Conservation (phyloP, 2,329 filamentous ascomycete species). For the Alternaria metachromatica region DNA sequence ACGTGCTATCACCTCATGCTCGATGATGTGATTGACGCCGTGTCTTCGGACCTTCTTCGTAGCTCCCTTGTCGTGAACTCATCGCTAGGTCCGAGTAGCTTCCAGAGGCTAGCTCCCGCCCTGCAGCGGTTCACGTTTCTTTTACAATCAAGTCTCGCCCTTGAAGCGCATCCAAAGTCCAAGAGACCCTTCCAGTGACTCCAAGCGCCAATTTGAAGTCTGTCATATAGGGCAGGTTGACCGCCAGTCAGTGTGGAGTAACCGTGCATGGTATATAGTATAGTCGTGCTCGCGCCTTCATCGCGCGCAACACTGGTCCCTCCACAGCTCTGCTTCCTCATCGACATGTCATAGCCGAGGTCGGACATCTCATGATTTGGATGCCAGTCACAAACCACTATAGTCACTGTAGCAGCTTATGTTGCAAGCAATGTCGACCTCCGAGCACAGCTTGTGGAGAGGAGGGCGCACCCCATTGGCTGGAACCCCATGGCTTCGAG, state of each 20-base stretch:
- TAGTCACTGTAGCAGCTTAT: constrained; percentile 13
- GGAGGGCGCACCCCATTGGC: constrained; percentile 33
- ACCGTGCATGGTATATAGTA: constrained; percentile 24
- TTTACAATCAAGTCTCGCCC: not conserved
- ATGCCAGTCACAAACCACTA: constrained; percentile 6
- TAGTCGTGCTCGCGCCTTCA: not conserved
- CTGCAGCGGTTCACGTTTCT: constrained; percentile 1
- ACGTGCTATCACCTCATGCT: not conserved
- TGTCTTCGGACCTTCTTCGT: not conserved
- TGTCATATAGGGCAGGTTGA: constrained; percentile 19
- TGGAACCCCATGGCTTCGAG: constrained; percentile 18
- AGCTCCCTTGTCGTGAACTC: constrained; percentile 2
- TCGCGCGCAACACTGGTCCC: constrained; percentile 5
- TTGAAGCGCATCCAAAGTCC: not conserved
- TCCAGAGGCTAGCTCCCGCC: not conserved
- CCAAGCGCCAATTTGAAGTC: constrained; percentile 16
- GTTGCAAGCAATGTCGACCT: constrained; percentile 27
- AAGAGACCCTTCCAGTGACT: constrained; percentile 24
- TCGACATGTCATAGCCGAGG: not conserved
- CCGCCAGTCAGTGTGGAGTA: constrained; percentile 33
- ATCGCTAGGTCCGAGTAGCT: not conserved
- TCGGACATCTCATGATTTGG: constrained; percentile 1
- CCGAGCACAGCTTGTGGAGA: constrained; percentile 35
- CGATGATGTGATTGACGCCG: not conserved
- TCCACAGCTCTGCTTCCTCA: not conserved